phyloP scores from a whole-genome alignment of 2,329 filamentous ascomycete species.

The Tolypocladium inflatum region DNA sequence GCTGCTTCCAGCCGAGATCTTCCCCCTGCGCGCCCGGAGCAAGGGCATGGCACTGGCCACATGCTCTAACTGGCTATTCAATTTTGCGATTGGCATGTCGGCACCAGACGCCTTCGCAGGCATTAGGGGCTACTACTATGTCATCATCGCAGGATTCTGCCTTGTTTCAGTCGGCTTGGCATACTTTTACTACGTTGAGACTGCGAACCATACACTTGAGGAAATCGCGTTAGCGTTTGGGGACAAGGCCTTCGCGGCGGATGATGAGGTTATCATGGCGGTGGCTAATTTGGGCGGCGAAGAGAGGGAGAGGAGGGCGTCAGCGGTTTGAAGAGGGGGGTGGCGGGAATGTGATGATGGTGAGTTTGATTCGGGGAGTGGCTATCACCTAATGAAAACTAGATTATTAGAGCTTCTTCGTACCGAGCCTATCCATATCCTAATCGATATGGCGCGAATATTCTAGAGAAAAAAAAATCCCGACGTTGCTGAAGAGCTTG shows the following conservation, averaged over 20 bases:
- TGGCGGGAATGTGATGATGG: no score
- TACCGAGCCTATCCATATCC: no score
- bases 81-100: constrained; percentile 22
- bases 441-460: no score
- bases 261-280: background rate
- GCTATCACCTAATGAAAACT: no score
- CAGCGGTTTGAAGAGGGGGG: background rate
- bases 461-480: no score
- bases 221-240: background rate
- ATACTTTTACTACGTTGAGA: background rate
- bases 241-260: background rate
- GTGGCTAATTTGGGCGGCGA: background rate
- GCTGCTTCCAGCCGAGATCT: constrained; percentile 20
- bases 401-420: no score
- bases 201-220: background rate
- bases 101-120: constrained; percentile 30
- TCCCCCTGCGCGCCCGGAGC: constrained; percentile 24
- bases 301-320: background rate
- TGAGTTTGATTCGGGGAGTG: no score
- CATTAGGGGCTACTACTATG: constrained; percentile 31
- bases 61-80: constrained; percentile 26
- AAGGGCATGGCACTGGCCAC: constrained; percentile 30
- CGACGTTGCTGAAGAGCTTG: no score
- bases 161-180: constrained; percentile 8
- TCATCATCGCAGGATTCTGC: constrained; percentile 31